These are phyloP conservation scores for Tricholoma terreum DNA, from an alignment of 768 basidiomycete genomes.

Conservation along the genomic window DNA sequence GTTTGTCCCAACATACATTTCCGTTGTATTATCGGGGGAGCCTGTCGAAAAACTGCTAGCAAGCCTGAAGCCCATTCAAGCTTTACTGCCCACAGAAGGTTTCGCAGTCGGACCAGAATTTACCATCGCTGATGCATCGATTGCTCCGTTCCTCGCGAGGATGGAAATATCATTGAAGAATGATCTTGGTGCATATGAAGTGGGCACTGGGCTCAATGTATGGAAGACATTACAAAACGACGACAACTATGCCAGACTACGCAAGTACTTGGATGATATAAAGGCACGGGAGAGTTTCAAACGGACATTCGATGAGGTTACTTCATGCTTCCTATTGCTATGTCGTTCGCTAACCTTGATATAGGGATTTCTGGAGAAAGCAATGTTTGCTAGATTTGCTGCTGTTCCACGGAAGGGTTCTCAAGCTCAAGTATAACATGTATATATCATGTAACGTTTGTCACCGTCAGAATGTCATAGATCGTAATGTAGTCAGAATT, in stretches of 20 bases:
- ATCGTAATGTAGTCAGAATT: no score
- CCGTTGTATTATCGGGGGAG: conserved; percentile 36
- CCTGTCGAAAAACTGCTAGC: conserved; percentile 37
- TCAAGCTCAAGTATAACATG: neutral
- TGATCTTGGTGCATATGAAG: conserved; percentile 49
- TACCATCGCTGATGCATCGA: conserved; percentile 61
- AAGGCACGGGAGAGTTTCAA: conserved; percentile 52
- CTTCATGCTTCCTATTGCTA: neutral
- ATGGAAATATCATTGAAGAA: conserved; percentile 41
- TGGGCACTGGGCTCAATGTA: conserved; percentile 45
- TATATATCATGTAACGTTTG: no score
- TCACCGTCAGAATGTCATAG: no score
- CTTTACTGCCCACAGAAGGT: conserved; percentile 44
- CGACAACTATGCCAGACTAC: conserved; percentile 48
- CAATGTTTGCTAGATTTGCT: neutral
- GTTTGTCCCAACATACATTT: conserved; percentile 37
- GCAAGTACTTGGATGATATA: conserved; percentile 45
- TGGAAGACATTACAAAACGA: conserved; percentile 39
- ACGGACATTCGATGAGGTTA: conserved; percentile 51
- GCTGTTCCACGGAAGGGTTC: neutral
- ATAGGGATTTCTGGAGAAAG: neutral
- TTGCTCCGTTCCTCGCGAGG: conserved; percentile 61
- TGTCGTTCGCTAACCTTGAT: neutral
- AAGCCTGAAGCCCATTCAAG: conserved; percentile 47
- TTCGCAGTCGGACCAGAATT: conserved; percentile 45